A percentile compares a stretch with the other conserved stretches of the same genome.
phyloP scores from a whole-genome alignment of 345 rosid genomes.

The Eutrema heterophyllum region DNA sequence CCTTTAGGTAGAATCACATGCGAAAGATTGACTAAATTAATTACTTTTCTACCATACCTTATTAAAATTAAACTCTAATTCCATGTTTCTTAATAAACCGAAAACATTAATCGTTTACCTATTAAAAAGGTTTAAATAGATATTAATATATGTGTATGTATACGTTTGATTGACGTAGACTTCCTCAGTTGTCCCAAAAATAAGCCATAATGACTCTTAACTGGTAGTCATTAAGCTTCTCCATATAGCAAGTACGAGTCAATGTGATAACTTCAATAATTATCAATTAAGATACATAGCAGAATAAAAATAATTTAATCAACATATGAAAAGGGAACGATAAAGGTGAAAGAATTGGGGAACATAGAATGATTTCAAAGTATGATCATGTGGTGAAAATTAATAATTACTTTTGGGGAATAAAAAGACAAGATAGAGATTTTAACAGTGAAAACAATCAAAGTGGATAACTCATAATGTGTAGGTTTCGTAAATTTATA shows the following conservation, averaged over 20 bases:
- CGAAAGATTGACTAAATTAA: not conserved
- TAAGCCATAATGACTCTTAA: not conserved
- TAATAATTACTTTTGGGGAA: conserved; percentile 16
- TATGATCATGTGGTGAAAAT: conserved; percentile 23
- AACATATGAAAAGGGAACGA: conserved; percentile 1
- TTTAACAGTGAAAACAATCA: conserved; percentile 2
- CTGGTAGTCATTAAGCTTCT: not conserved
- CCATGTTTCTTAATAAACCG: not conserved
- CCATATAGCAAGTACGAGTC: conserved; percentile 16
- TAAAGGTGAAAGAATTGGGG: conserved; percentile 19
- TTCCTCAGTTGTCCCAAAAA: not conserved
- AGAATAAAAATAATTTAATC: not conserved
- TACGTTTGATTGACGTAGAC: not conserved
- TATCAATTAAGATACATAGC: not conserved
- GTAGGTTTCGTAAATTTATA: not conserved
- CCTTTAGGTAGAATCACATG: conserved; percentile 19
- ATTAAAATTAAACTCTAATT: not conserved
- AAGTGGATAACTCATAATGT: not conserved
- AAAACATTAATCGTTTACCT: not conserved
- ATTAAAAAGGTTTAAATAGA: not conserved
- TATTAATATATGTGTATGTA: not conserved
- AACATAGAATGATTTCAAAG: conserved; percentile 28
- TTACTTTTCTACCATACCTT: not conserved
- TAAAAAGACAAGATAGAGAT: conserved; percentile 15
- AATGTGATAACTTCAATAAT: conserved; percentile 5